phyloP scores from a whole-genome alignment of 2,329 filamentous ascomycete genomes.

The Beauveria sp. region DNA sequence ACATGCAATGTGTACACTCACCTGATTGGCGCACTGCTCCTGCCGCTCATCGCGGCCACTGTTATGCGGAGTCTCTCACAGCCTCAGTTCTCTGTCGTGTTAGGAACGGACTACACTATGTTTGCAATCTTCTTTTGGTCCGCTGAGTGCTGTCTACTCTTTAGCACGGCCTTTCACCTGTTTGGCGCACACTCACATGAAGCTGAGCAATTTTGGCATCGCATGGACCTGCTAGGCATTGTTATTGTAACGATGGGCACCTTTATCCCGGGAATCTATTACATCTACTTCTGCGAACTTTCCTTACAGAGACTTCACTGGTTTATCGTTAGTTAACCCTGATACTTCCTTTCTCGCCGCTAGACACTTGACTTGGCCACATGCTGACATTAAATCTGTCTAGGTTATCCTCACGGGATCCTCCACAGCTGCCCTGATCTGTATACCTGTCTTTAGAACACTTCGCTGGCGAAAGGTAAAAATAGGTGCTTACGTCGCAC shows the following conservation, averaged over 20 bases:
- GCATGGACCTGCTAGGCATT: conserved; percentile 17
- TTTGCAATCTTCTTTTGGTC: conserved; percentile 14
- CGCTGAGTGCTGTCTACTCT: conserved; percentile 13
- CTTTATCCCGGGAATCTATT: conserved; percentile 15
- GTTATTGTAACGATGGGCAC: conserved; percentile 15
- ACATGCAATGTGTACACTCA: conserved; percentile 11
- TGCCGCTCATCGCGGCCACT: conserved; percentile 1
- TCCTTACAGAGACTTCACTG: conserved; percentile 14
- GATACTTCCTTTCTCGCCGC: neutral
- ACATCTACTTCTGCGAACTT: conserved; percentile 14
- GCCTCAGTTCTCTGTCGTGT: neutral
- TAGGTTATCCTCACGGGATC: conserved; percentile 11
- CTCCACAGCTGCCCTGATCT: conserved; percentile 12
- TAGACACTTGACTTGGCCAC: neutral
- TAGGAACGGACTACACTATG: conserved; percentile 2
- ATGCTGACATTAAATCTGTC: neutral
- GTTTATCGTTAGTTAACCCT: conserved; percentile 11
- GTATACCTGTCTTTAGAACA: conserved; percentile 11
- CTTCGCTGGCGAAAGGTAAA: conserved; percentile 14
- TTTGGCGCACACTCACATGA: conserved; percentile 13
- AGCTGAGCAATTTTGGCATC: conserved; percentile 16
- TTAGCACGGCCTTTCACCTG: conserved; percentile 14
- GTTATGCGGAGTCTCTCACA: neutral
- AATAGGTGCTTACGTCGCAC: conserved; percentile 9
- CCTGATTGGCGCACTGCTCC: conserved; percentile 6